Conservation (phyloP, 2,329 filamentous ascomycete species). For the Arthroderma sp. region DNA sequence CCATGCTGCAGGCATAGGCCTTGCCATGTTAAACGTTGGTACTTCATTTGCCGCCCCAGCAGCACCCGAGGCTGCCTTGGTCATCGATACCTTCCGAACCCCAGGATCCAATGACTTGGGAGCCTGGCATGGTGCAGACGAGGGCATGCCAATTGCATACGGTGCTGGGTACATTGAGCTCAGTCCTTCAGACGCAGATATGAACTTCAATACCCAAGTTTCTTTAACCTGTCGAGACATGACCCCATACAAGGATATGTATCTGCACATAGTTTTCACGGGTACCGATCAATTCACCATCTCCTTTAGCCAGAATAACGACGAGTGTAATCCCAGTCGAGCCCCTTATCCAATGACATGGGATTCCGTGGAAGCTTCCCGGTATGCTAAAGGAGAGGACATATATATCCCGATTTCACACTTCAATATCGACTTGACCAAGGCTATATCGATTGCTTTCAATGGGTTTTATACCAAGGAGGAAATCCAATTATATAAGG, state of each 20-base stretch:
- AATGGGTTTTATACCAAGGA: slow-evolving; percentile 49
- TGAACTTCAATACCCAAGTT: slow-evolving; percentile 49
- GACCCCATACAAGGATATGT: slow-evolving; percentile 40
- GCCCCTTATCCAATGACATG: slow-evolving; percentile 53
- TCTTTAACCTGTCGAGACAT: slow-evolving; percentile 44
- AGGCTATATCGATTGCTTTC: slow-evolving; percentile 46
- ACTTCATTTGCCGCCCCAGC: neutral
- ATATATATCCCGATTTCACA: slow-evolving; percentile 56
- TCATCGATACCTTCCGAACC: slow-evolving; percentile 50
- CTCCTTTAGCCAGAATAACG: slow-evolving; percentile 54
- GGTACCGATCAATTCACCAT: slow-evolving; percentile 52
- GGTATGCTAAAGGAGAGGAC: slow-evolving; percentile 42
- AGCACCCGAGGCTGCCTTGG: slow-evolving; percentile 12
- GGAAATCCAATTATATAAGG: slow-evolving; percentile 38
- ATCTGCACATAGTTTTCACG: slow-evolving; percentile 51
- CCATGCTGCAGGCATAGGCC: no score
- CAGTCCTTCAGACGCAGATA: slow-evolving; percentile 46
- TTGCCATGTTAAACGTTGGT: neutral
- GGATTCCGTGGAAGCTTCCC: slow-evolving; percentile 51
- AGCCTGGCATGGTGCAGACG: slow-evolving; percentile 54
- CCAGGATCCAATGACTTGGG: slow-evolving; percentile 44
- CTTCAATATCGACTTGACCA: slow-evolving; percentile 48
- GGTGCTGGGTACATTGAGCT: slow-evolving; percentile 42
- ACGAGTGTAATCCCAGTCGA: slow-evolving; percentile 40
- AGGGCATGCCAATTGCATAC: slow-evolving; percentile 42